Evolutionary conservation across 768 basidiomycete genomes (phyloP).

Genomic region (Macrolepiota dolichaula): DNA sequence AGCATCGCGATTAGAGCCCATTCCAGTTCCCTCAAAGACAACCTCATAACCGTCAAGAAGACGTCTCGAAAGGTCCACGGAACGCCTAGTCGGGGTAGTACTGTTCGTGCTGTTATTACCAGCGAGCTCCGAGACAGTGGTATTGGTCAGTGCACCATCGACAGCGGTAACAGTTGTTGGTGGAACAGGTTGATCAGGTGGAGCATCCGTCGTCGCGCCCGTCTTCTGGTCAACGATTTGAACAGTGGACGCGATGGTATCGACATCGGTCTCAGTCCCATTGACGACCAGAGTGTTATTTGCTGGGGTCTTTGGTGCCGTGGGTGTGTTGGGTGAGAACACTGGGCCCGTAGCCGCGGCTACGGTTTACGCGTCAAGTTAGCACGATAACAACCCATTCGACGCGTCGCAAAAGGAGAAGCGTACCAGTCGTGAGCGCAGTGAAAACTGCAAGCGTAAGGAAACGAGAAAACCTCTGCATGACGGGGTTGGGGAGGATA

Average conservation of each 20-base stretch:
- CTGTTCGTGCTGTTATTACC: too few species aligned
- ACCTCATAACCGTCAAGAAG: slow-evolving; percentile 27
- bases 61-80: slow-evolving; percentile 18
- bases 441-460: slow-evolving; percentile 18
- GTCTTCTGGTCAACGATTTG: slow-evolving; percentile 36
- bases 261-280: slow-evolving; percentile 27
- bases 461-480: slow-evolving; percentile 12
- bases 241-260: slow-evolving; percentile 32
- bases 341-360: slow-evolving; percentile 21
- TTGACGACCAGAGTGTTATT: slow-evolving; percentile 19
- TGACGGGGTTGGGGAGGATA: slow-evolving; percentile 1
- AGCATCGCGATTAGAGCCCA: slow-evolving; percentile 33
- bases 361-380: neutral
- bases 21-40: slow-evolving; percentile 38
- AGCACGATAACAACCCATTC: neutral
- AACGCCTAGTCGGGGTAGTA: slow-evolving; percentile 13
- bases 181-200: slow-evolving; percentile 32
- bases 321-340: slow-evolving; percentile 19
- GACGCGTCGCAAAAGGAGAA: neutral
- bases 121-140: slow-evolving; percentile 3
- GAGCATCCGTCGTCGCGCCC: slow-evolving; percentile 24
- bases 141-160: slow-evolving; percentile 35
- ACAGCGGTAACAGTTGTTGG: slow-evolving; percentile 39
- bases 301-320: neutral
- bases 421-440: slow-evolving; percentile 20